A percentile compares a stretch with the other conserved stretches of the same genome.
Conservation (phyloP, 306 rosid species). For the Fragaria nilgerrensis region DNA sequence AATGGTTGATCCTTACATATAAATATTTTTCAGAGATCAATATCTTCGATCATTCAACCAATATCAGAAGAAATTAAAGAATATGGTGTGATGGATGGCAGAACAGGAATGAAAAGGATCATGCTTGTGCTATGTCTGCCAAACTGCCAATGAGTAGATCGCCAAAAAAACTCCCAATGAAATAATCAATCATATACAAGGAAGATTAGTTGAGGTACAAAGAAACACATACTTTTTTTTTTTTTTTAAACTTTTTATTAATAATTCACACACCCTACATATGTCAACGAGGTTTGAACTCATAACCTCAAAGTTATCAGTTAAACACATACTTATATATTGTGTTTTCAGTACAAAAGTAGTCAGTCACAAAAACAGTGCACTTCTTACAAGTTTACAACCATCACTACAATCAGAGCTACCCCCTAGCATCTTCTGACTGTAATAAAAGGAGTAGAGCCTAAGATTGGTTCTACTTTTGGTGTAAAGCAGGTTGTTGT, state of each 20-base stretch:
- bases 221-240: not conserved
- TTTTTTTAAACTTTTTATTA: too few relatives aligned
- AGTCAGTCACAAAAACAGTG: not conserved
- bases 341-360: conserved; percentile 15
- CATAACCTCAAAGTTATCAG: too few relatives aligned
- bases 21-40: too few relatives aligned
- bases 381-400: conserved; percentile 11
- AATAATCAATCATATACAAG: not conserved
- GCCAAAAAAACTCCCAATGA: not conserved
- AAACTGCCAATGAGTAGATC: not conserved
- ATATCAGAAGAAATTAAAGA: not conserved
- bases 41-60: not conserved
- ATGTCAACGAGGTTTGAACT: too few relatives aligned
- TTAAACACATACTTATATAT: not conserved
- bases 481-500: conserved; percentile 25
- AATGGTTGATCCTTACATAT: too few relatives aligned
- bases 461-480: conserved; percentile 30
- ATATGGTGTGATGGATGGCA: too few relatives aligned
- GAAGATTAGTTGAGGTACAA: not conserved
- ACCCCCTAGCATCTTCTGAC: conserved; percentile 25
- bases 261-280: too few relatives aligned
- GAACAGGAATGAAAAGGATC: too few relatives aligned
- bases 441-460: conserved; percentile 38
- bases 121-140: too few relatives aligned
- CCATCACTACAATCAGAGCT: conserved; percentile 11